Conservation (phyloP, 1,284 basidiomycete species). For the Mycena citricolor region DNA sequence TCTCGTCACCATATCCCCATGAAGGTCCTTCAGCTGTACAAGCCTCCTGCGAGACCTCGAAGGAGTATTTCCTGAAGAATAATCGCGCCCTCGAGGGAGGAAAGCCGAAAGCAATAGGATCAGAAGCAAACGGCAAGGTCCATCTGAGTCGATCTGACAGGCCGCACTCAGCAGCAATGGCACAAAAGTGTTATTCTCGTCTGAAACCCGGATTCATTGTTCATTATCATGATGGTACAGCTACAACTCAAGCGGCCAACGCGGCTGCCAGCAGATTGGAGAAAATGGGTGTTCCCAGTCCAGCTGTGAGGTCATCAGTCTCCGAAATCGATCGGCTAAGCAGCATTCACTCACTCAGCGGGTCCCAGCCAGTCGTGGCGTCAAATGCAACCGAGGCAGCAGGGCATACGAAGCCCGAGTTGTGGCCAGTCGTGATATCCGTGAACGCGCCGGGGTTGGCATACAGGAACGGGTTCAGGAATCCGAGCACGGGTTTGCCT, state of each 20-base stretch:
- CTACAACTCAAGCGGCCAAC: no score
- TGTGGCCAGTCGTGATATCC: conserved; percentile 54
- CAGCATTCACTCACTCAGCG: conserved; percentile 35
- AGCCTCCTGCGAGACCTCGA: no score
- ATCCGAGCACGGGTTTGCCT: conserved; percentile 53
- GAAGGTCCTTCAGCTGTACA: no score
- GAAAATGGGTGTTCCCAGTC: conserved; percentile 34
- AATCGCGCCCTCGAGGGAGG: no score
- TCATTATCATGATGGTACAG: conserved; percentile 2
- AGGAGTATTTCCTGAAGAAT: no score
- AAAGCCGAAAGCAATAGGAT: no score
- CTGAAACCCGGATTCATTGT: conserved; percentile 48
- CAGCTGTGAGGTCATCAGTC: conserved; percentile 25
- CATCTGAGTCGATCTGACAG: no score
- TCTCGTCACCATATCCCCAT: no score
- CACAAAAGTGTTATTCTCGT: no score
- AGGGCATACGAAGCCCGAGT: conserved; percentile 14
- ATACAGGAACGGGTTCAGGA: conserved; percentile 62
- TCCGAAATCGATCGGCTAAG: not conserved
- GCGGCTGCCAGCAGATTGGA: conserved; percentile 22
- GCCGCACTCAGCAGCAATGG: no score
- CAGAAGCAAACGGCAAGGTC: no score
- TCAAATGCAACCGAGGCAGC: conserved; percentile 35
- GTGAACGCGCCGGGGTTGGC: conserved; percentile 48
- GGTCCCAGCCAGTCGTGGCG: conserved; percentile 57